Evolutionary conservation across 176 grass and related monocot genomes (phyloP), one percentile per base, ranked within the genome.

Genomic region (Phragmites australis): DNA sequence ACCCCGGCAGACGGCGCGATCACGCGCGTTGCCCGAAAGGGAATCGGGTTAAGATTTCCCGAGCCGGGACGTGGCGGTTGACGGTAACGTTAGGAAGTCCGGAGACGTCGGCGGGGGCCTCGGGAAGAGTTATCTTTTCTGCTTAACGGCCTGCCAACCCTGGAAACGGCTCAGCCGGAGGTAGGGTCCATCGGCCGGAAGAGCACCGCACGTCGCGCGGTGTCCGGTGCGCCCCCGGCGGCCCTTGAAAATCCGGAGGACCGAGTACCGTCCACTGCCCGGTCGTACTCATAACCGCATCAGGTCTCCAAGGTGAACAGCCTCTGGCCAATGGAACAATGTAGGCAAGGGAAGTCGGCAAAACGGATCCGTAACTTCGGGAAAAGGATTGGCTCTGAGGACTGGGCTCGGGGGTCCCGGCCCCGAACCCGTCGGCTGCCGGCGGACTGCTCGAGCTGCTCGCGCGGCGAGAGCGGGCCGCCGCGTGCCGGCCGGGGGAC

Each of bases 361-460:
- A 92, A 88, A 87, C 59, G 81, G 88, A 90, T 90, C 79, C 83
- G 84, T 87, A 91, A 87, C 89, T 85, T 91, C 63, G 70, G 89
- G 89, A 88, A 91, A 92, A 88, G 90, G 86, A 92, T 92, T 92
- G 78, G 90, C 72, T 92, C 78, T 88, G 82, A 91, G 89, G 89
- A 67, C 77, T 85, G 82, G 89, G 89, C 85, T 87, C 81, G 84
- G 80, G 88, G 84, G 81, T 91, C 87, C 87, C 67, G 67, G 23
- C 43, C 67, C 67, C 25, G 44, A 70, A 70, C 44, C 67, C 44
- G 15, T 70, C 42, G 66, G 66, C 66, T 69, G 42, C 66, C 22
- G 66, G 22, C 22, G 66, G 66, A 25, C 22, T 69, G 42, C 66
- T 69, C 42, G 66, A 69, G 66, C 66, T 69, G 66, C 66, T 69